These are phyloP conservation scores for Yamadazyma nakazawae DNA, from an alignment of 805 yeast genomes.

Conservation along the genomic window DNA sequence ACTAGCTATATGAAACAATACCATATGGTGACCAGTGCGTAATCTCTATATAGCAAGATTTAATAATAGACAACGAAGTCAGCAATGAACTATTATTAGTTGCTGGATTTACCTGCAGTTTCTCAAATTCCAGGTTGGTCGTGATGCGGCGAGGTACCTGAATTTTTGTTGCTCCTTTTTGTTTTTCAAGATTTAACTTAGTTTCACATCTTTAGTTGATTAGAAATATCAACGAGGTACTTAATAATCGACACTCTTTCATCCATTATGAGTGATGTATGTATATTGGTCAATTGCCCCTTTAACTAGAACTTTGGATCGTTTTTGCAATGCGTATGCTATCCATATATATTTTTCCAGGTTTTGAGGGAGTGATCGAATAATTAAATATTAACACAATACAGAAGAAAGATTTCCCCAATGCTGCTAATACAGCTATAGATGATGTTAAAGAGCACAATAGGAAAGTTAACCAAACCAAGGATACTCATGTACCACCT, in stretches of 20 bases:
- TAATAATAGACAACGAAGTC: neutral
- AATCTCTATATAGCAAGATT: too few species aligned
- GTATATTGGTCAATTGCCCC: neutral
- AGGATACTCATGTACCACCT: conserved; percentile 15
- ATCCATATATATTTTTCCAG: too few species aligned
- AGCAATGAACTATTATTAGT: neutral
- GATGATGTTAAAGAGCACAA: conserved; percentile 19
- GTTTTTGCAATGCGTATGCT: neutral
- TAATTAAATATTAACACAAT: neutral
- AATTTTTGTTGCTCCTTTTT: conserved; percentile 12
- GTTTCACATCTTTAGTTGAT: neutral
- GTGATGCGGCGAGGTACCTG: conserved; percentile 11
- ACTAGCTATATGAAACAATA: too few species aligned
- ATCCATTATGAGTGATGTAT: conserved; percentile 9
- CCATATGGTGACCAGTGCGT: too few species aligned
- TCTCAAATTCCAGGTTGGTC: conserved; percentile 9
- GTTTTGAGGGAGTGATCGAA: neutral
- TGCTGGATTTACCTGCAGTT: conserved; percentile 2
- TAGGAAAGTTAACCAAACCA: conserved; percentile 13
- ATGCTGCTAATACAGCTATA: conserved; percentile 15
- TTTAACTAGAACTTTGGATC: neutral
- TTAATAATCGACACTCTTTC: neutral
- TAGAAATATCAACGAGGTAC: neutral
- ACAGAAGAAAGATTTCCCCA: conserved; percentile 13
- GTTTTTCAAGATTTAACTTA: conserved; percentile 1